Evolutionary conservation across 495 filamentous ascomycete genomes (phyloP), one percentile per base, ranked within the genome.

Genomic region (Mycothermus thermophilus): DNA sequence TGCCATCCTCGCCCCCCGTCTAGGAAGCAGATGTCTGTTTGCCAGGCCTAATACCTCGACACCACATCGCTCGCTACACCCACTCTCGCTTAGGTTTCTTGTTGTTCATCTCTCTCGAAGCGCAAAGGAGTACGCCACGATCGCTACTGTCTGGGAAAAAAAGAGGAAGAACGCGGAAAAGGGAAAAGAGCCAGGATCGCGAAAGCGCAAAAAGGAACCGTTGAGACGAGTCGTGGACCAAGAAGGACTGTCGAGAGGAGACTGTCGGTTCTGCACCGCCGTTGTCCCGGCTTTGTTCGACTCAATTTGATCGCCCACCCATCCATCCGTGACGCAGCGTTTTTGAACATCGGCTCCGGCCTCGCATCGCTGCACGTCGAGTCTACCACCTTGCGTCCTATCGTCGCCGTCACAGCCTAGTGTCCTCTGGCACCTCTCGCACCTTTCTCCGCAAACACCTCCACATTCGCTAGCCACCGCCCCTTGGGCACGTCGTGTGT

Each of bases 401-500:
- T 27, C 22, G 26, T 7, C 6, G n/a, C n/a, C n/a, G n/a, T n/a
- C n/a, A n/a, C n/a, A n/a, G n/a, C n/a, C n/a, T n/a, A 25, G 22
- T 25, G 42, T 41, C 38, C 40, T 22, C 37, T 42, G 13, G 38
- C 23, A 37, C 43, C 38, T 47, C 35, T 32, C 50, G 34, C 41
- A 41, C 30, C 45, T 44, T 37, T 44, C 49, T 42, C 43, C 37
- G 40, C 43, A 48, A 49, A 44, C 57, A 25, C 40, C 31, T 40
- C 15, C 46, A 51, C 55, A 46, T 50, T 66, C 61, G 59, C 55
- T 62, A 57, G 44, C 46, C 37, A 25, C 34, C 21, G 19, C 19
- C 38, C 41, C 43, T 30, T 45, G 45, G 40, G 44, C 36, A 44
- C 43, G 34, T 48, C 37, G 58, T 55, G 61, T 50, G 49, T 51